phyloP scores from a whole-genome alignment of 495 filamentous ascomycete genomes.

The Aspergillus conjunctus region DNA sequence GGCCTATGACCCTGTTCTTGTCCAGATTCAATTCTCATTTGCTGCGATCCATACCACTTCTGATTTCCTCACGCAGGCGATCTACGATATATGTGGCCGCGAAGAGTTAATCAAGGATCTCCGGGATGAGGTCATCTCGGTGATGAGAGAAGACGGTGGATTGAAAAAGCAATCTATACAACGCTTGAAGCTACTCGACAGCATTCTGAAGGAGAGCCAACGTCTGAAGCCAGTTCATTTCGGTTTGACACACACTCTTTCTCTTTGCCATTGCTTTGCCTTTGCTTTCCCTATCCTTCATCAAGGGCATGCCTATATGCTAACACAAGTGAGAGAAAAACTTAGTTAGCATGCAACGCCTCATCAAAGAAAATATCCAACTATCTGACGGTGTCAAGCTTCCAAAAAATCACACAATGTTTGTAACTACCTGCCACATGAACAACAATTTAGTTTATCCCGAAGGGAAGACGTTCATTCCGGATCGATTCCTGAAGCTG shows the following conservation, averaged over 20 bases:
- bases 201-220: not conserved
- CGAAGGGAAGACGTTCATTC: not conserved
- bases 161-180: not conserved
- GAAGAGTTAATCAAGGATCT: not conserved
- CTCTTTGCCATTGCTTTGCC: not conserved
- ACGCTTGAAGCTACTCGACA: not conserved
- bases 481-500: not conserved
- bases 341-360: not conserved
- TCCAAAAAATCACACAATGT: not conserved
- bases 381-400: not conserved
- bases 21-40: not conserved
- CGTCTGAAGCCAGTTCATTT: not conserved
- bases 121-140: not conserved
- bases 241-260: not conserved
- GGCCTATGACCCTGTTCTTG: not conserved
- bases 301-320: not conserved
- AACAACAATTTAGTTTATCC: not conserved
- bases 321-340: not conserved
- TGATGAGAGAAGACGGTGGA: not conserved
- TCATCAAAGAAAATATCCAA: not conserved
- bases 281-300: not conserved
- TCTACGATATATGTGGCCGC: not conserved
- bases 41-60: not conserved
- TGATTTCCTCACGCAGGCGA: not conserved
- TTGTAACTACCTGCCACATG: not conserved